Conservation (phyloP, 768 basidiomycete species). For the Mycena galericulata region DNA sequence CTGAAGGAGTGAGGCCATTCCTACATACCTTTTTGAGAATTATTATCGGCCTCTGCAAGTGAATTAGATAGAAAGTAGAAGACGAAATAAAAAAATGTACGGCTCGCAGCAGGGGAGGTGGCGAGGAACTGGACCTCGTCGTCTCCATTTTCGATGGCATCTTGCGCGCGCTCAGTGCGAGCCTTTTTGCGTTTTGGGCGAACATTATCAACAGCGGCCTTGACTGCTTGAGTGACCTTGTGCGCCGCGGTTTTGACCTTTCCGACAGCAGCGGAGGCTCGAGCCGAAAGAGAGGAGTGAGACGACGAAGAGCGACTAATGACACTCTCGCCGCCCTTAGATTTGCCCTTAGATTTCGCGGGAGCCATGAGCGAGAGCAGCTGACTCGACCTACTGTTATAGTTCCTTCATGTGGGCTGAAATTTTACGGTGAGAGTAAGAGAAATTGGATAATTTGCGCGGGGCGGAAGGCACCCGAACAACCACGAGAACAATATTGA, state of each 20-base stretch:
- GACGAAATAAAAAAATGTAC: neutral
- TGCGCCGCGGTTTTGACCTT: neutral
- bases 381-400: too few species aligned
- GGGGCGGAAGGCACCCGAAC: neutral
- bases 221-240: constrained; percentile 4
- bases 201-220: neutral
- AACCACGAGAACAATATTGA: constrained; percentile 9
- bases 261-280: neutral
- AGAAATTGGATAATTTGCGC: neutral
- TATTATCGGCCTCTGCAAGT: neutral
- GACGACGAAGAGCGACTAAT: constrained; percentile 7
- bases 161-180: neutral
- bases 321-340: neutral
- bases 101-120: neutral
- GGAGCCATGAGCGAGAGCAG: neutral
- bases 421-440: constrained; percentile 1
- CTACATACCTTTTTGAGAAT: neutral
- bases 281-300: constrained; percentile 2
- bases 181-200: neutral
- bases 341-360: neutral
- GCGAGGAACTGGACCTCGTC: neutral
- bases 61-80: neutral
- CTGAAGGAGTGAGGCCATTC: neutral
- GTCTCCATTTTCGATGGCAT: constrained; percentile 1
- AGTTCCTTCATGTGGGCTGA: neutral